Conservation (phyloP, 768 basidiomycete genomes). For the Russula griseocarnosa region DNA sequence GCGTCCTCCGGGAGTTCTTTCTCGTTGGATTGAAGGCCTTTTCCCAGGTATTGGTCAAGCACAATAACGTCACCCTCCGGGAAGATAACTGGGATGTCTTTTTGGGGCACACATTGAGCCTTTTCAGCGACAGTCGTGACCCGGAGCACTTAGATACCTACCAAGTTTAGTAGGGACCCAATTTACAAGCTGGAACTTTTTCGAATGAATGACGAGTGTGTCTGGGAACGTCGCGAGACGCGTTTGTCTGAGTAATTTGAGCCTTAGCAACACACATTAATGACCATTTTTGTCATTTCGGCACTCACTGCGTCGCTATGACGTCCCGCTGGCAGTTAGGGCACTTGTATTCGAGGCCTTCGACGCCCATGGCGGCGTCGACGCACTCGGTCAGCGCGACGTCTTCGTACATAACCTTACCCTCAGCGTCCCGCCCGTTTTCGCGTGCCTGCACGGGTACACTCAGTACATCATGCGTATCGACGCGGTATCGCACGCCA, state of each 20-base stretch:
- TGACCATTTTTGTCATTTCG: background rate
- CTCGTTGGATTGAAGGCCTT: slow-evolving; percentile 68
- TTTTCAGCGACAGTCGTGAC: slow-evolving; percentile 3
- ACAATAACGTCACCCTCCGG: slow-evolving; percentile 54
- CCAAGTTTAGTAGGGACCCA: slow-evolving; percentile 97
- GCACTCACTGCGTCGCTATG: slow-evolving; percentile 63
- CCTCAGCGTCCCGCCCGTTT: slow-evolving; percentile 52
- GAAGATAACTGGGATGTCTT: slow-evolving; percentile 82
- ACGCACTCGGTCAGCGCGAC: slow-evolving; percentile 62
- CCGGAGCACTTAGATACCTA: slow-evolving; percentile 34
- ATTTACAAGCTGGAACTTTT: slow-evolving; percentile 91
- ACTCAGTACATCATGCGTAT: slow-evolving; percentile 72
- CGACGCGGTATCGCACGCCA: slow-evolving; percentile 78
- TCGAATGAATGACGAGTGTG: slow-evolving; percentile 82
- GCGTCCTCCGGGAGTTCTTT: slow-evolving; percentile 58
- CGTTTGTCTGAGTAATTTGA: slow-evolving; percentile 49
- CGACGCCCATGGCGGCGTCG: slow-evolving; percentile 51
- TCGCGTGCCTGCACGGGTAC: slow-evolving; percentile 71
- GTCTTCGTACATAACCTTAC: slow-evolving; percentile 58
- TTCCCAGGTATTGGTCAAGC: slow-evolving; percentile 63
- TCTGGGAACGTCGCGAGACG: slow-evolving; percentile 86
- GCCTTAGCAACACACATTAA: background rate
- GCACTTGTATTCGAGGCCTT: slow-evolving; percentile 78
- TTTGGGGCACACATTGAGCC: background rate
- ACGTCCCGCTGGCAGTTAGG: slow-evolving; percentile 67